Conservation (phyloP, 2,329 filamentous ascomycete genomes). For the Xylariaceae sp. region DNA sequence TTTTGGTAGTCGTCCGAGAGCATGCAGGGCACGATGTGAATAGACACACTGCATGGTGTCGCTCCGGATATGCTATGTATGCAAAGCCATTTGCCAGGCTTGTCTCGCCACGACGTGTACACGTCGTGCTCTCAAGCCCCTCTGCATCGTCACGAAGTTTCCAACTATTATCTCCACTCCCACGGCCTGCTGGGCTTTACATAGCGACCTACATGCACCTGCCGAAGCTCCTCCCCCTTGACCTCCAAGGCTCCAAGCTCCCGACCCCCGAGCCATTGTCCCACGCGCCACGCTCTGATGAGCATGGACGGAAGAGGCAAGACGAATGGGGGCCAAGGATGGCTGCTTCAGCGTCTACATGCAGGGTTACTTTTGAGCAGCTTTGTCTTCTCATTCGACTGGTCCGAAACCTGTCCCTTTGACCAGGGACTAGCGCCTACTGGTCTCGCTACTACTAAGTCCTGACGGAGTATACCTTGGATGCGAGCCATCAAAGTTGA, state of each 20-base stretch:
- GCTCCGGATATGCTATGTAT: no score
- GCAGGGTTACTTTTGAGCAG: conserved; percentile 12
- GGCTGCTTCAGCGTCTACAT: conserved; percentile 24
- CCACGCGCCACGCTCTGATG: conserved; percentile 9
- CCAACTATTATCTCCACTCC: no score
- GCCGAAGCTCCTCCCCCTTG: background rate
- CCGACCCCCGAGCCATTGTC: background rate
- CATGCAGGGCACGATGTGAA: no score
- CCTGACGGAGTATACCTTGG: conserved; percentile 28
- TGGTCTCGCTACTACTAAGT: conserved; percentile 6
- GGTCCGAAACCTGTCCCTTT: conserved; percentile 33
- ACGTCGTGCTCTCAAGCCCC: no score
- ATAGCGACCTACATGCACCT: background rate
- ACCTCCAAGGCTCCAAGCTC: background rate
- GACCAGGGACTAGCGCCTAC: conserved; percentile 20
- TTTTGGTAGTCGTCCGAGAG: no score
- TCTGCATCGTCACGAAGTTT: no score
- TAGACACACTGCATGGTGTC: no score
- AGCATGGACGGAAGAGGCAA: conserved; percentile 28
- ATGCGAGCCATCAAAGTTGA: conserved; percentile 28
- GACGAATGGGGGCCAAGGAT: conserved; percentile 29
- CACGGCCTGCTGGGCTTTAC: no score
- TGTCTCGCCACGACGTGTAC: no score
- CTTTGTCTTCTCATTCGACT: conserved; percentile 29
- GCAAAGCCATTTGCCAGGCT: no score